phyloP scores from a whole-genome alignment of 768 basidiomycete species.

The Ramaria sp. region DNA sequence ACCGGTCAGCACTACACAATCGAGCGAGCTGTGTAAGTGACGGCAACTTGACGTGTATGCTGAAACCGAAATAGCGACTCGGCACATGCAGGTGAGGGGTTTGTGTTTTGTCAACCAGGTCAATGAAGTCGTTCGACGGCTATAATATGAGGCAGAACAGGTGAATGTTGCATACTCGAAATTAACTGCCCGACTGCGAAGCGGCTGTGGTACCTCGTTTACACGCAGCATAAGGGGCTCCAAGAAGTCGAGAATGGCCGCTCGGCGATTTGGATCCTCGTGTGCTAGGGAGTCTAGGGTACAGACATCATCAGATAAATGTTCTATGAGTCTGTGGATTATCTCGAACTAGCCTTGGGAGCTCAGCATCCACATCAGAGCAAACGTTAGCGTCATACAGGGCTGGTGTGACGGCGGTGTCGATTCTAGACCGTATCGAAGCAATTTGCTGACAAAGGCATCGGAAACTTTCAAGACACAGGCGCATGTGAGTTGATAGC shows the following conservation, averaged over 20 bases:
- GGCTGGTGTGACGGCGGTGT: neutral
- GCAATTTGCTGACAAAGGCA: neutral
- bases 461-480: neutral
- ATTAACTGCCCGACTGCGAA: neutral
- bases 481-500: neutral
- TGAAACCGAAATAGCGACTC: neutral
- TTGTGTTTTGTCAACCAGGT: neutral
- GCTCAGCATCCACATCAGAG: neutral
- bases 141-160: neutral
- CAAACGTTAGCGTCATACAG: neutral
- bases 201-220: neutral
- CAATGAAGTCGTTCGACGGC: neutral
- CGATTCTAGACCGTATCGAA: neutral
- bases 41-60: neutral
- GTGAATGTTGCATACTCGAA: neutral
- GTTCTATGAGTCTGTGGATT: no score
- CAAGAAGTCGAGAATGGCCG: neutral
- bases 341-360: neutral
- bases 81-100: neutral
- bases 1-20: slow-evolving; percentile 1
- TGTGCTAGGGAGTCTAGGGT: neutral
- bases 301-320: neutral
- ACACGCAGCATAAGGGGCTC: neutral
- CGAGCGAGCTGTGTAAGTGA: neutral
- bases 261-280: neutral